Base-by-base conservation (phyloP, 2,329 filamentous ascomycete species). In the Parafenestella ontariensis region DNA sequence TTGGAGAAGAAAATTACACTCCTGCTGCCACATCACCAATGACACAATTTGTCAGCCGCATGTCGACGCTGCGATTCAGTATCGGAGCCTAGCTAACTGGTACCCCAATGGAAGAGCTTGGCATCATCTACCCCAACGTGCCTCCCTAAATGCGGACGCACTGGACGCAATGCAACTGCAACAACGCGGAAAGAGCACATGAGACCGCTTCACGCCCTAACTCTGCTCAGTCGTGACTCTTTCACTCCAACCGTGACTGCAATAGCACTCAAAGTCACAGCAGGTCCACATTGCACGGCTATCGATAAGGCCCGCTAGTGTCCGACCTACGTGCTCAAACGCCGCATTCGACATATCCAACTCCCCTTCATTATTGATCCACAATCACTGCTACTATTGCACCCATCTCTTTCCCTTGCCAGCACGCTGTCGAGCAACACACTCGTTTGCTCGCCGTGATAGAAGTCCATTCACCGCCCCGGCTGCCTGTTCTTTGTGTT, bases 401-500 rank as follows among this genome's bases (percentile, higher is more conserved):
- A 26, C 43, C 43, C 61, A 57, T 59, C 52, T 44, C 56, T 52
- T 53, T 31, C 36, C 46, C 48, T 45, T 26, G 34, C 50, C 55
- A 56, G 46, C 55, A 40, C 54, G 37, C 21, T 18, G n/a, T 21
- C n/a, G 52, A 46, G 48, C 55, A 44, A 29, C 21, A 34, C 46
- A 33, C 39, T 57, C 46, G 47, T 50, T 58, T 61, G 61, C 54
- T 39, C 57, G 15, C 45, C 53, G 18, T 48, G 36, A 31, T 18
- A 41, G 23, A 42, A 40, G 29, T 44, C 47, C 49, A 52, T 44
- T 56, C 57, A 46, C 53, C 46, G 43, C 33, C 44, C n/a, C 41
- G 21, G 40, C 42, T 43, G 31, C 52, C 37, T 42, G 41, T 40
- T 51, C 46, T 49, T 50, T 56, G 59, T 60, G 55, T 62, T 61